A percentile compares a stretch with the other conserved stretches of the same genome.
phyloP scores from a whole-genome alignment of 768 basidiomycete genomes.

The Pleurotus giganteus region DNA sequence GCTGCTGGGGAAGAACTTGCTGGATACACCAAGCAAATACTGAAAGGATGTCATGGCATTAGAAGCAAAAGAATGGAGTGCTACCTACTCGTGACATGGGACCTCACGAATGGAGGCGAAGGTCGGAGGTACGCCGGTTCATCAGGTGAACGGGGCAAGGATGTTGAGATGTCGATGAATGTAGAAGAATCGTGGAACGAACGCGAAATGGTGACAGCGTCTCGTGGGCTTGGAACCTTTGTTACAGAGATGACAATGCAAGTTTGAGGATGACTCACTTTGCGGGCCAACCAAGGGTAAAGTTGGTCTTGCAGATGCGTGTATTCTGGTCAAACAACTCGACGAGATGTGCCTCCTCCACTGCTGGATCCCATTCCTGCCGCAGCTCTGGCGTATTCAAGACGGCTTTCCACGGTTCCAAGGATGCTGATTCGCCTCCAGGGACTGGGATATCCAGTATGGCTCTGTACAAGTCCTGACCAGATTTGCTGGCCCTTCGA shows the following conservation, averaged over 20 bases:
- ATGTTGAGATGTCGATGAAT: constrained; percentile 88
- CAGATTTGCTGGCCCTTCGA: constrained; percentile 62
- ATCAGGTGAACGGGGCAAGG: constrained; percentile 86
- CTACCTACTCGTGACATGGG: constrained; percentile 68
- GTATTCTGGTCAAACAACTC: constrained; percentile 87
- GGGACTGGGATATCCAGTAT: constrained; percentile 69
- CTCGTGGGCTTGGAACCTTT: constrained; percentile 67
- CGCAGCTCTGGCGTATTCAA: constrained; percentile 84
- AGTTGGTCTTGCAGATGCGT: constrained; percentile 86
- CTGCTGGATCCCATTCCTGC: constrained; percentile 92
- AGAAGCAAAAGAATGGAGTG: constrained; percentile 11
- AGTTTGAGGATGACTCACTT: constrained; percentile 55
- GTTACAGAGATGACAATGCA: constrained; percentile 5
- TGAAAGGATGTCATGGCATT: constrained; percentile 22
- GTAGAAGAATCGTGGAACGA: constrained; percentile 79
- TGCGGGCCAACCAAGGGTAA: constrained; percentile 94
- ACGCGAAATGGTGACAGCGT: constrained; percentile 91
- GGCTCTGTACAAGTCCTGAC: constrained; percentile 79
- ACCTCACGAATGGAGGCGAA: constrained; percentile 89
- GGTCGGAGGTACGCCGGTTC: constrained; percentile 91
- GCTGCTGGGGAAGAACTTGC: constrained; percentile 40
- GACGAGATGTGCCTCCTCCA: constrained; percentile 77
- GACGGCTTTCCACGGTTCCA: constrained; percentile 81
- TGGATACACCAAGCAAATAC: constrained; percentile 97
- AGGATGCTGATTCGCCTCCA: constrained; percentile 50